phyloP scores from a whole-genome alignment of 1,284 basidiomycete species.

The Papiliotrema flavescens region DNA sequence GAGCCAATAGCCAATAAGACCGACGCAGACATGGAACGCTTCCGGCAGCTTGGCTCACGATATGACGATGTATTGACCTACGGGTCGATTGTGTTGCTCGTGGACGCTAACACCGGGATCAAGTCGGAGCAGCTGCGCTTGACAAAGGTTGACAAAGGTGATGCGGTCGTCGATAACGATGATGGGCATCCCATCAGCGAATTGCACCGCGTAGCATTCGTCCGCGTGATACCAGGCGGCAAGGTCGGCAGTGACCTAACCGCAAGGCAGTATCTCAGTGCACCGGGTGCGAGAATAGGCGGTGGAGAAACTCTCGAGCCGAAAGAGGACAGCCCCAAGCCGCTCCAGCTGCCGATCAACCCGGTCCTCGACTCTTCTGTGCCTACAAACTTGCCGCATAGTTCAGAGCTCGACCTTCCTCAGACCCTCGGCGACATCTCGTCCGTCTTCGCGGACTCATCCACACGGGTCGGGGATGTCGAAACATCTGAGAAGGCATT shows the following conservation, averaged over 20 bases:
- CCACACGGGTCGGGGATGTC: constrained; percentile 7
- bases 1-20: constrained; percentile 9
- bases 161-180: constrained; percentile 68
- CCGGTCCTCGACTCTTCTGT: not conserved
- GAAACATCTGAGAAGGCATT: not conserved
- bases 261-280: constrained; percentile 35
- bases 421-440: too few relatives aligned
- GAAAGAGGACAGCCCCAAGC: not conserved
- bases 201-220: constrained; percentile 91
- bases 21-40: not conserved
- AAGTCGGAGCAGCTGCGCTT: constrained; percentile 82
- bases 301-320: constrained; percentile 29
- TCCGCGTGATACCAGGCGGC: constrained; percentile 56
- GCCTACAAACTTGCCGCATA: too few relatives aligned
- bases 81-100: constrained; percentile 80
- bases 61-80: constrained; percentile 70
- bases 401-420: too few relatives aligned
- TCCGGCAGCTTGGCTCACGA: too few relatives aligned
- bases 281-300: constrained; percentile 39
- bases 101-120: constrained; percentile 77
- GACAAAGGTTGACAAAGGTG: constrained; percentile 87
- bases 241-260: constrained; percentile 10
- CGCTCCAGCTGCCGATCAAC: not conserved
- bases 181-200: constrained; percentile 71
- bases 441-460: not conserved